Conservation (phyloP, 768 basidiomycete genomes). For the Lentinula boryana region DNA sequence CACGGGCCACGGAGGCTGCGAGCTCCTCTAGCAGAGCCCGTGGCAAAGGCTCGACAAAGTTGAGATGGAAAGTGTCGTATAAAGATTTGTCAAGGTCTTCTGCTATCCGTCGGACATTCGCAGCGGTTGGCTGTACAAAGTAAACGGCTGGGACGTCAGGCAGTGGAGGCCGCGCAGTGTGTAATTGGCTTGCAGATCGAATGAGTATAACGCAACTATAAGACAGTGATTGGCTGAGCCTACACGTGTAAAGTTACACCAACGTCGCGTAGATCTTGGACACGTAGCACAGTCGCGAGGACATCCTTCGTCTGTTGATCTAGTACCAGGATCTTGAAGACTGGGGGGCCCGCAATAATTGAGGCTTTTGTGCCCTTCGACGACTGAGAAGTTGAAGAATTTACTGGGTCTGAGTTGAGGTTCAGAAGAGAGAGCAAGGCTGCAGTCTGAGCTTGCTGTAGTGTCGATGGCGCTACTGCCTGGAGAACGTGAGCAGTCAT, state of each 20-base stretch:
- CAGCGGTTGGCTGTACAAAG: slow-evolving; percentile 86
- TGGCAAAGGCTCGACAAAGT: slow-evolving; percentile 90
- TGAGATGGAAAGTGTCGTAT: slow-evolving; percentile 91
- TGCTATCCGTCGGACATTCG: slow-evolving; percentile 85
- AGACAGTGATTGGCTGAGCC: slow-evolving; percentile 23
- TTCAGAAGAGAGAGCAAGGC: slow-evolving; percentile 84
- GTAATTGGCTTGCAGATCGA: slow-evolving; percentile 65
- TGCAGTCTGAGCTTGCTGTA: slow-evolving; percentile 85
- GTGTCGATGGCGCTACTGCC: slow-evolving; percentile 44
- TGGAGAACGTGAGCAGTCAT: slow-evolving; percentile 10
- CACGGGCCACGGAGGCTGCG: slow-evolving; percentile 79
- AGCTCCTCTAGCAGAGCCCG: slow-evolving; percentile 90
- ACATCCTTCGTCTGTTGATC: slow-evolving; percentile 97
- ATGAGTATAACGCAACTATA: slow-evolving; percentile 1
- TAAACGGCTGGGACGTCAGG: slow-evolving; percentile 97
- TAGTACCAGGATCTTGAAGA: slow-evolving; percentile 95
- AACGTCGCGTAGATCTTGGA: slow-evolving; percentile 93
- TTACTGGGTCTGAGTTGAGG: slow-evolving; percentile 54
- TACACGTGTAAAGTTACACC: slow-evolving; percentile 98
- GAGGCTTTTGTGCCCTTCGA: slow-evolving; percentile 42
- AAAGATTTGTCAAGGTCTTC: slow-evolving; percentile 86
- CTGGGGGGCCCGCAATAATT: slow-evolving; percentile 59
- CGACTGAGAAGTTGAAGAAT: slow-evolving; percentile 22
- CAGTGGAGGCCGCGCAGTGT: slow-evolving; percentile 81
- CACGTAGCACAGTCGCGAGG: slow-evolving; percentile 88